Base-by-base conservation (phyloP, 2,329 filamentous ascomycete genomes). In the Scleromitrula shiraiana region DNA sequence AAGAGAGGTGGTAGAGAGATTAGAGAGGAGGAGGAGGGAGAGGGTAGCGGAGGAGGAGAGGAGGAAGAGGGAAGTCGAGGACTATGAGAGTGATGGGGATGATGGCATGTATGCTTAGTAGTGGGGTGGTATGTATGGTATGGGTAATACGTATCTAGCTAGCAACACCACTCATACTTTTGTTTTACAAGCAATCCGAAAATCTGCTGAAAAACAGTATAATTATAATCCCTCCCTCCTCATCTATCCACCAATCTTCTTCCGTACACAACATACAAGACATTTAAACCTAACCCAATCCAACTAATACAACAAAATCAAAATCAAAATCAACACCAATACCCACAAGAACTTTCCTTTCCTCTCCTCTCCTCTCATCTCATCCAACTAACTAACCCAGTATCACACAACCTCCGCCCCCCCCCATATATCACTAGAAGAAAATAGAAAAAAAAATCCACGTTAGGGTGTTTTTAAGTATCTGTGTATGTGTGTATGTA, bases 31-130 rank as follows among this genome's bases (percentile, higher is more conserved):
- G 71, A 29, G 72, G 75, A 27, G 76, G 80, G 57, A 47, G 22
- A 47, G 22, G 7, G 22, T 12, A 6, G 53, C 39, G 46, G 53
- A 33, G 52, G 51, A 40, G 54, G 51, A 45, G 52, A 17, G 29
- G 19, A 43, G 20, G 9, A 29, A 54, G 38, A 47, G 51, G 23
- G 53, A 50, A 40, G 56, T 52, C 41, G 53, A 53, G 23, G 76
- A 80, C 52, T 61, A 68, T 20, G 68, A 74, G 52, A 71, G 71
- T 33, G 72, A 75, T 26, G 76, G 80, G 56, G 62, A 68, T 50
- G 68, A 75, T 58, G 70, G 69, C 30, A 62, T 76, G 59, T 76
- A 74, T 60, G 71, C 65, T 19, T 70, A 41, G 15, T 15, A 12
- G 2, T 9, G 14, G 4, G n/a, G 3, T 14, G 8, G 7, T 5